Conservation (phyloP, 148 eudicot genomes). For the Vaccinium darrowii region DNA sequence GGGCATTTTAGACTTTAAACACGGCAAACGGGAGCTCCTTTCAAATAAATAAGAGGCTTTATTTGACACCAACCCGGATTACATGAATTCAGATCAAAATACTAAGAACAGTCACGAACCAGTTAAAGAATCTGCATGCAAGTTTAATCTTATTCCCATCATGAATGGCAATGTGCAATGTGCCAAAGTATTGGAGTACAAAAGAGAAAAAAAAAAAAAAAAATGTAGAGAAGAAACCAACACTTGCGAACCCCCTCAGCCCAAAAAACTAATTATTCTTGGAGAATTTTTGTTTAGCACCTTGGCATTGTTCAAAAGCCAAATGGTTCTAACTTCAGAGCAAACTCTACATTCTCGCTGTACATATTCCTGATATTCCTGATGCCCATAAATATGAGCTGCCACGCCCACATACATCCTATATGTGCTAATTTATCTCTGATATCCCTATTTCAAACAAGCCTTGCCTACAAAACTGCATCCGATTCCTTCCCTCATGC, state of each 20-base stretch:
- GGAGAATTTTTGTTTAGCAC: neutral
- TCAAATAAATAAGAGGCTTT: neutral
- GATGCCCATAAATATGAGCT: slow-evolving; percentile 9
- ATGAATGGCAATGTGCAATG: slow-evolving; percentile 2
- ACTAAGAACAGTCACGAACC: neutral
- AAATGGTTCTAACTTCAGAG: neutral
- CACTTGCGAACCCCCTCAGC: neutral
- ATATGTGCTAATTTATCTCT: slow-evolving; percentile 18
- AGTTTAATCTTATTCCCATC: neutral
- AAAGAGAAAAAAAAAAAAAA: neutral
- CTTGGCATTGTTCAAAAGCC: neutral
- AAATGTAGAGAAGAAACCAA: neutral
- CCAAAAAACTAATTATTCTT: neutral
- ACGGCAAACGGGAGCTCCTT: neutral
- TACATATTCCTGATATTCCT: slow-evolving; percentile 35
- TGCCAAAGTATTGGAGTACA: neutral
- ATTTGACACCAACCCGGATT: neutral
- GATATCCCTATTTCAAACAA: slow-evolving; percentile 20
- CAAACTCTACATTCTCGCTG: slow-evolving; percentile 18
- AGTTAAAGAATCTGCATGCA: slow-evolving; percentile 9
- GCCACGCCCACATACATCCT: slow-evolving; percentile 16
- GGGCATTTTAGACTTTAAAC: neutral
- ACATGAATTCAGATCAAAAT: neutral
- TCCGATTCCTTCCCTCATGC: neutral
- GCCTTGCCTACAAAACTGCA: slow-evolving; percentile 25